Evolutionary conservation across 2,329 filamentous ascomycete genomes (phyloP).

Genomic region (Hymenoscyphus occultus): DNA sequence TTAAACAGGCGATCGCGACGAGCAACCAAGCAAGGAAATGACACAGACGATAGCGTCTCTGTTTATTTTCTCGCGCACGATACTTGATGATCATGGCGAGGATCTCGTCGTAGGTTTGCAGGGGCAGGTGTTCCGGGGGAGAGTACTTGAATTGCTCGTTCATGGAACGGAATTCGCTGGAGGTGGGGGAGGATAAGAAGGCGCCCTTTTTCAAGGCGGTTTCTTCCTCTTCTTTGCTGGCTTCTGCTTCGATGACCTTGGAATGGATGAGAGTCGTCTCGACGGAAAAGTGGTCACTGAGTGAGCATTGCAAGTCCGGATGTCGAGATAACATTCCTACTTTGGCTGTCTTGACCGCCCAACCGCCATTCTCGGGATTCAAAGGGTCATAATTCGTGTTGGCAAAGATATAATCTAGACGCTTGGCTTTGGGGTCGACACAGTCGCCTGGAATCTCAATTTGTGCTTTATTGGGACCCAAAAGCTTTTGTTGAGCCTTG

Average conservation of each 20-base stretch:
- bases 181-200: slow-evolving; percentile 29
- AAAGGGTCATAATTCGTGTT: slow-evolving; percentile 47
- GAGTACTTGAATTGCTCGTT: slow-evolving; percentile 28
- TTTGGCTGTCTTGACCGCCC: slow-evolving; percentile 67
- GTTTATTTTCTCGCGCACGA: slow-evolving; percentile 64
- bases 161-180: slow-evolving; percentile 22
- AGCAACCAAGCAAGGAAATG: slow-evolving; percentile 71
- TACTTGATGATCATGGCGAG: slow-evolving; percentile 69
- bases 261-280: slow-evolving; percentile 63
- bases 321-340: slow-evolving; percentile 83
- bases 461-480: slow-evolving; percentile 61
- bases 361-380: slow-evolving; percentile 42
- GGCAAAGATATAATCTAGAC: slow-evolving; percentile 93
- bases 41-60: slow-evolving; percentile 66
- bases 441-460: slow-evolving; percentile 62
- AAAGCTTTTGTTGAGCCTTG: slow-evolving; percentile 62
- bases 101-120: slow-evolving; percentile 67
- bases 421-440: slow-evolving; percentile 72
- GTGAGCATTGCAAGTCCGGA: slow-evolving; percentile 74
- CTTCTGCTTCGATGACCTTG: slow-evolving; percentile 18
- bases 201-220: slow-evolving; percentile 28
- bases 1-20: slow-evolving; percentile 69
- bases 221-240: slow-evolving; percentile 24
- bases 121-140: slow-evolving; percentile 38
- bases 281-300: slow-evolving; percentile 94